These are phyloP conservation scores for Cenchrus americanus DNA, from an alignment of 176 grass and related monocot species.

Conservation along the genomic window DNA sequence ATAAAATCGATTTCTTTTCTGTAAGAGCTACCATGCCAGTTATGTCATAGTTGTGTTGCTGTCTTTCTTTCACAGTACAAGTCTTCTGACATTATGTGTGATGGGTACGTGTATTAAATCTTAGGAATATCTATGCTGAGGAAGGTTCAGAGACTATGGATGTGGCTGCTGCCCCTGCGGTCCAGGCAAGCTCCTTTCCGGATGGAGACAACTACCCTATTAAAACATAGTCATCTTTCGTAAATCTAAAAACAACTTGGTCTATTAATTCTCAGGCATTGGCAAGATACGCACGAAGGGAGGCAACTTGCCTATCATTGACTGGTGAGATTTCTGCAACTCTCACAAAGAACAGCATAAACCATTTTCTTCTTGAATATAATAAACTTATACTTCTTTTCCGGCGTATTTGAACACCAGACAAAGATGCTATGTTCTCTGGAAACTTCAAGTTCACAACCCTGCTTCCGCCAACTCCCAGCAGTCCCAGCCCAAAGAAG, in stretches of 20 bases:
- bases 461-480: slow-evolving; percentile 45
- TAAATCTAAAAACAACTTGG: slow-evolving; percentile 39
- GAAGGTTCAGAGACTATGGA: slow-evolving; percentile 73
- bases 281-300: slow-evolving; percentile 87
- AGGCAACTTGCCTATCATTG: slow-evolving; percentile 86
- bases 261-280: slow-evolving; percentile 67
- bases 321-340: slow-evolving; percentile 59
- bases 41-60: slow-evolving; percentile 9
- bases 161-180: slow-evolving; percentile 59
- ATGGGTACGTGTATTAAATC: slow-evolving; percentile 37
- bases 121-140: slow-evolving; percentile 90
- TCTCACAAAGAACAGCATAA: slow-evolving; percentile 4
- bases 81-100: slow-evolving; percentile 24
- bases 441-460: slow-evolving; percentile 90
- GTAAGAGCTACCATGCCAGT: background rate
- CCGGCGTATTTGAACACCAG: slow-evolving; percentile 44
- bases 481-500: slow-evolving; percentile 45
- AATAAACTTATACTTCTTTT: slow-evolving; percentile 29
- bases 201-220: slow-evolving; percentile 30
- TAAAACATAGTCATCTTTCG: slow-evolving; percentile 10
- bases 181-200: slow-evolving; percentile 68
- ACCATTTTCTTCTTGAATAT: slow-evolving; percentile 26
- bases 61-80: slow-evolving; percentile 25
- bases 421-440: slow-evolving; percentile 84
- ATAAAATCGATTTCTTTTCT: background rate